Evolutionary conservation across 192 early-diverging fungal species (phyloP).

Genomic region (Coemansia asiatica): DNA sequence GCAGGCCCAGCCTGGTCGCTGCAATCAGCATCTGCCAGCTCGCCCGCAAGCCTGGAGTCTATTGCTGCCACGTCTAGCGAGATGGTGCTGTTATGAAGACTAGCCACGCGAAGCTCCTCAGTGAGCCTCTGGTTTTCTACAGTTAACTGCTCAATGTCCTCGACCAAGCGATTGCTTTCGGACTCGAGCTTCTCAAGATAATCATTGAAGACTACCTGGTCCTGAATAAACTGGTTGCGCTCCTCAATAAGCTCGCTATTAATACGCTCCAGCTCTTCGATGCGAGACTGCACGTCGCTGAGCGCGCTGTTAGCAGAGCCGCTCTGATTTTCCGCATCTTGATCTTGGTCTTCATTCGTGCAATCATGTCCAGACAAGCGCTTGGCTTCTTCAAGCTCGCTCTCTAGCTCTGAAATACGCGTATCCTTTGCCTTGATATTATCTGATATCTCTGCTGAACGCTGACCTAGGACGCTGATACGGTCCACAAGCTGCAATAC

Average conservation of each 20-base stretch:
- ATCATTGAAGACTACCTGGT: conserved; percentile 29
- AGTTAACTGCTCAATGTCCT: conserved; percentile 74
- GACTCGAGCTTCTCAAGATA: conserved; percentile 64
- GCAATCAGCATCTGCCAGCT: conserved; percentile 13
- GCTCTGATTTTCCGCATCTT: neutral
- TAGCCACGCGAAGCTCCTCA: conserved; percentile 48
- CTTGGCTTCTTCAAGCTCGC: conserved; percentile 6
- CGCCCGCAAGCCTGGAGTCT: conserved; percentile 35
- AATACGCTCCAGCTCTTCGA: conserved; percentile 58
- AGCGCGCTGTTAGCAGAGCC: conserved; percentile 19
- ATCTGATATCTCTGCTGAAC: neutral
- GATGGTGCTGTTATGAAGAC: conserved; percentile 52
- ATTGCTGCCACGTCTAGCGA: conserved; percentile 48
- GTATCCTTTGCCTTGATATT: conserved; percentile 10
- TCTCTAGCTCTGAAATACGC: conserved; percentile 8
- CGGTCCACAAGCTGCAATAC: conserved; percentile 7
- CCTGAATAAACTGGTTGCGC: conserved; percentile 35
- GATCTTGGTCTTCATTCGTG: conserved; percentile 6
- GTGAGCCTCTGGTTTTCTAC: conserved; percentile 56
- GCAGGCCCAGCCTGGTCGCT: neutral
- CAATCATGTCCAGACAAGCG: neutral
- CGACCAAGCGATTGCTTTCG: conserved; percentile 71
- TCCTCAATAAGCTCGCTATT: conserved; percentile 63
- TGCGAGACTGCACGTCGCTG: conserved; percentile 51
- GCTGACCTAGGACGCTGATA: neutral